Base-by-base conservation (phyloP, 2,329 filamentous ascomycete genomes). In the Trichoderma semiorbis region DNA sequence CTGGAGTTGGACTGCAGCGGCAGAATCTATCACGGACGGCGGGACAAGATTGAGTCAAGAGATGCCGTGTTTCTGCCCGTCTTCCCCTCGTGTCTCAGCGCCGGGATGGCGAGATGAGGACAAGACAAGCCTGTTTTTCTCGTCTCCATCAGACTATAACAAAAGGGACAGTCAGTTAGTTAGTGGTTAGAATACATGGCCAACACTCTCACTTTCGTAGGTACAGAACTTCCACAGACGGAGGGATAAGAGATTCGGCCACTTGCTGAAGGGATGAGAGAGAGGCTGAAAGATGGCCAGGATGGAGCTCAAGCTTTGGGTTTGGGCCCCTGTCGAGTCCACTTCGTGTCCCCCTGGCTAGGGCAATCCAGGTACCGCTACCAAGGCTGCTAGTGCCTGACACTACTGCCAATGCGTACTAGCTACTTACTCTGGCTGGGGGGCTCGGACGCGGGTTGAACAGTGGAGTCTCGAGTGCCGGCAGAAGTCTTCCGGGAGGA, bases 381-480 rank as follows among this genome's bases (percentile, higher is more conserved):
- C 57, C 57, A 12, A 21, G 10, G 3, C 57, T 6, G 24, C 53
- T 16, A 39, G 65, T 68, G 57, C 65, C 36, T 68, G 64, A 30
- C 34, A 39, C 66, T 61, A 61, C 50, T n/a, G 66, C 28, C 18
- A 10, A 47, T 32, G 55, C 11, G 66, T 50, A 36, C 28, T 62
- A 36, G 39, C 39, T 60, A 62, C 36, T 28, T 21, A 36, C 24
- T 34, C 16, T 39, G 24, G 34, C 55, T 24, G 26, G 55, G 55
- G 26, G 39, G 8, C 24, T 57, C 21, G 50, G 64, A 60, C 66
- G 57, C 66, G 57, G 66, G 66, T 57, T 69, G 57, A 69, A 53
- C 55, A 69, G 66, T 62, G 66, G 66, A 62, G 66, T 50, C 24
- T 64, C 62, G 39, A 47, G 63, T 53, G 30, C 47, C 62, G 62